phyloP scores from a whole-genome alignment of 306 rosid genomes.

The Urtica urens region DNA sequence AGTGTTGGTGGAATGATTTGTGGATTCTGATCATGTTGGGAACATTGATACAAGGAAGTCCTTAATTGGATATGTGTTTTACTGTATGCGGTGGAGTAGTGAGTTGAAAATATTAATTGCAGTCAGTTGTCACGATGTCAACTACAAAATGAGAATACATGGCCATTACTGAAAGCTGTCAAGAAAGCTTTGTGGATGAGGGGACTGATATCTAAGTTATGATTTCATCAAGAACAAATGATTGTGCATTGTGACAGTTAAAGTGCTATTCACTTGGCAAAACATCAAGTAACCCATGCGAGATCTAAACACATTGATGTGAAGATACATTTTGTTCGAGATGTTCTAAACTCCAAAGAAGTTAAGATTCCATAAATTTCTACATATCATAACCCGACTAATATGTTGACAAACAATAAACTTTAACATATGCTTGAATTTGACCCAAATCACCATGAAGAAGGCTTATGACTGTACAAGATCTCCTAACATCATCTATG shows the following conservation, averaged over 20 bases:
- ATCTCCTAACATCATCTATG: too few relatives aligned
- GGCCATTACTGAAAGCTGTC: neutral
- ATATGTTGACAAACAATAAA: neutral
- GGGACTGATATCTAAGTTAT: neutral
- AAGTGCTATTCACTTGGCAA: neutral
- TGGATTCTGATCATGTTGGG: neutral
- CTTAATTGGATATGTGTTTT: neutral
- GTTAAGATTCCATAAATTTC: neutral
- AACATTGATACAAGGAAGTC: neutral
- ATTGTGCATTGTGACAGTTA: neutral
- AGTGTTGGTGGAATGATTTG: neutral
- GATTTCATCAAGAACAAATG: too few relatives aligned
- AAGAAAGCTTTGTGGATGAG: neutral
- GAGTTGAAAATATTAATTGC: neutral
- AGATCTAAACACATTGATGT: too few relatives aligned
- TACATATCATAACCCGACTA: neutral
- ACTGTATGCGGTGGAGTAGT: neutral
- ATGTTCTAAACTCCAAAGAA: neutral
- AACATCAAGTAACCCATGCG: too few relatives aligned
- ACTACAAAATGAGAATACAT: too few relatives aligned
- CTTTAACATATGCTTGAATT: neutral
- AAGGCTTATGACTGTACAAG: neutral
- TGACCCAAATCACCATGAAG: neutral
- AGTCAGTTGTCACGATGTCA: too few relatives aligned
- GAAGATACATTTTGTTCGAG: too few relatives aligned